Percentiles rank a stretch among this genome's conserved stretches.
phyloP scores from a whole-genome alignment of 805 yeast species.

The Ogataea pignaliae region DNA sequence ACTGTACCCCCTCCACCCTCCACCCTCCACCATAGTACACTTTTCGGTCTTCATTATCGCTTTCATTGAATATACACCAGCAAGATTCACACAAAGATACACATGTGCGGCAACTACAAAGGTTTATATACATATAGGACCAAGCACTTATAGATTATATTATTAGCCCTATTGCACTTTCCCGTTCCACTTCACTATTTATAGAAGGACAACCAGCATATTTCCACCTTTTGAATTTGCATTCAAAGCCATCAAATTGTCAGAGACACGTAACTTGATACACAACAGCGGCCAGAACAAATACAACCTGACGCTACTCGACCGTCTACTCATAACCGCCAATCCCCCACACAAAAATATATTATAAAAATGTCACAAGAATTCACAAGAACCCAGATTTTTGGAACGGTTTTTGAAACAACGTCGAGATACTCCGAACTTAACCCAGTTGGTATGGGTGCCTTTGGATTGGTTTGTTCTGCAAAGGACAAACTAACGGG shows the following conservation, averaged over 20 bases:
- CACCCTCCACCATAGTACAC: too few relatives aligned
- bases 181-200: neutral
- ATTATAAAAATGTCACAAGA: constrained; percentile 31
- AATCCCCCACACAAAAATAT: too few relatives aligned
- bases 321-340: too few relatives aligned
- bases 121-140: neutral
- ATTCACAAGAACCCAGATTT: constrained; percentile 75
- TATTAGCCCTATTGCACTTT: neutral
- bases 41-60: too few relatives aligned
- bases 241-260: too few relatives aligned
- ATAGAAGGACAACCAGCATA: too few relatives aligned
- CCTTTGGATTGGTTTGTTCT: constrained; percentile 95
- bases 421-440: constrained; percentile 85
- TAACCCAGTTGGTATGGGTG: constrained; percentile 99
- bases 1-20: too few relatives aligned
- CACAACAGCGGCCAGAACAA: too few relatives aligned
- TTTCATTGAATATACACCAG: too few relatives aligned
- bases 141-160: neutral
- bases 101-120: neutral
- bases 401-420: constrained; percentile 92
- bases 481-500: constrained; percentile 88
- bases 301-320: too few relatives aligned
- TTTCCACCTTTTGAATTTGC: too few relatives aligned
- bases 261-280: too few relatives aligned
- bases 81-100: neutral